Evolutionary conservation across 768 basidiomycete genomes (phyloP).

Genomic region (Rhizopogon vulgaris): DNA sequence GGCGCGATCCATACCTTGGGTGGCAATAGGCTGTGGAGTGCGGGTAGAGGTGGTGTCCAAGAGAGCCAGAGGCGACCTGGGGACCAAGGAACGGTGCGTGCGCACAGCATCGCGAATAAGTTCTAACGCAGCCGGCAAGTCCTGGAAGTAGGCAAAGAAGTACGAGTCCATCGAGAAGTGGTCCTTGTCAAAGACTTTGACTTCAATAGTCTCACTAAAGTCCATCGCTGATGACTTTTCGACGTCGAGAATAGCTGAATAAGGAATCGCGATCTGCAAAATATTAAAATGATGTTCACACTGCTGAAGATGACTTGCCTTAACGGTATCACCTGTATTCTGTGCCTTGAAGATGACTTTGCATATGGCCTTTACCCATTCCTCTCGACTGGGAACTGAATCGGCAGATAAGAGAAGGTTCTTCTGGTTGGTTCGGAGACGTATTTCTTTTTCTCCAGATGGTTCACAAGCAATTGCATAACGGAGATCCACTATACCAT

Average conservation of each 20-base stretch:
- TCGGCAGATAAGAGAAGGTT: conserved; percentile 67
- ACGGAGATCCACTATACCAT: conserved; percentile 91
- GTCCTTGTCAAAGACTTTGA: conserved; percentile 80
- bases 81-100: conserved; percentile 33
- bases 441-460: conserved; percentile 70
- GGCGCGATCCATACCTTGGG: conserved; percentile 34
- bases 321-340: conserved; percentile 94
- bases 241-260: conserved; percentile 82
- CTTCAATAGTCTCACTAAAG: conserved; percentile 93
- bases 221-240: conserved; percentile 87
- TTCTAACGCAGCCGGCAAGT: conserved; percentile 69
- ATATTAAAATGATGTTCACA: not conserved
- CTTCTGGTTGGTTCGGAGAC: conserved; percentile 79
- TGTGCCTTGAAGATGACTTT: conserved; percentile 95
- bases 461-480: conserved; percentile 90
- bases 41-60: conserved; percentile 57
- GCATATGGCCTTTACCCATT: conserved; percentile 94
- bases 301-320: conserved; percentile 41
- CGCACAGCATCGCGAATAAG: conserved; percentile 78
- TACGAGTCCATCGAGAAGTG: conserved; percentile 79
- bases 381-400: conserved; percentile 77
- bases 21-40: conserved; percentile 12
- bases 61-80: conserved; percentile 25
- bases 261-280: conserved; percentile 84
- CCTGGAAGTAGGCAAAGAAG: conserved; percentile 93